Percentiles rank a stretch among this genome's conserved stretches.
Conservation (phyloP, 495 filamentous ascomycete genomes). For the Podospora appendiculata region DNA sequence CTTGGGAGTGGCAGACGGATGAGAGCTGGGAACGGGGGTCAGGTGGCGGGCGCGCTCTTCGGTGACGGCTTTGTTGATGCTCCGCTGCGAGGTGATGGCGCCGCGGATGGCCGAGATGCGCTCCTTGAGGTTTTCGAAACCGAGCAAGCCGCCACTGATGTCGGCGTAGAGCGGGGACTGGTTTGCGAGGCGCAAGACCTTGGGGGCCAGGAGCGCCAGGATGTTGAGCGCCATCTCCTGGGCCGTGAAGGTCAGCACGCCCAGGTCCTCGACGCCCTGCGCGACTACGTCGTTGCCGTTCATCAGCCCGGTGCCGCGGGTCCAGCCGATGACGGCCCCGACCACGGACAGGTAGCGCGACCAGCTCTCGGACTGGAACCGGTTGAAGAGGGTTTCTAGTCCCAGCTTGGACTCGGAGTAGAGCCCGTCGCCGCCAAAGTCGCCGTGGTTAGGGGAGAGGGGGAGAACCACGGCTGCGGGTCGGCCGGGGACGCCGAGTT, state of each 20-base stretch:
- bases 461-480: constrained; percentile 88
- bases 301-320: constrained; percentile 91
- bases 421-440: constrained; percentile 87
- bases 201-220: constrained; percentile 80
- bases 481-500: constrained; percentile 74
- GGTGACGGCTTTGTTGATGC: constrained; percentile 42
- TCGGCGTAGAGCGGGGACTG: constrained; percentile 85
- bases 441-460: constrained; percentile 89
- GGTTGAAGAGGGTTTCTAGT: constrained; percentile 86
- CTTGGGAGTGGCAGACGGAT: background rate
- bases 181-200: constrained; percentile 82
- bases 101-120: constrained; percentile 45
- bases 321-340: constrained; percentile 93
- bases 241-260: constrained; percentile 90
- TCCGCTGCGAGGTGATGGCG: constrained; percentile 49
- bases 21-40: background rate
- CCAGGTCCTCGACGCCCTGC: constrained; percentile 83
- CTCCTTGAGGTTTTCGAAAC: constrained; percentile 80
- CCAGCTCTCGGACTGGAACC: constrained; percentile 93
- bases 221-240: constrained; percentile 96
- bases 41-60: constrained; percentile 66
- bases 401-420: constrained; percentile 92
- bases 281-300: constrained; percentile 88
- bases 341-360: constrained; percentile 88
- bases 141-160: constrained; percentile 85